Evolutionary conservation across 495 filamentous ascomycete species (phyloP).

Genomic region (Pseudotulostoma volvatum): DNA sequence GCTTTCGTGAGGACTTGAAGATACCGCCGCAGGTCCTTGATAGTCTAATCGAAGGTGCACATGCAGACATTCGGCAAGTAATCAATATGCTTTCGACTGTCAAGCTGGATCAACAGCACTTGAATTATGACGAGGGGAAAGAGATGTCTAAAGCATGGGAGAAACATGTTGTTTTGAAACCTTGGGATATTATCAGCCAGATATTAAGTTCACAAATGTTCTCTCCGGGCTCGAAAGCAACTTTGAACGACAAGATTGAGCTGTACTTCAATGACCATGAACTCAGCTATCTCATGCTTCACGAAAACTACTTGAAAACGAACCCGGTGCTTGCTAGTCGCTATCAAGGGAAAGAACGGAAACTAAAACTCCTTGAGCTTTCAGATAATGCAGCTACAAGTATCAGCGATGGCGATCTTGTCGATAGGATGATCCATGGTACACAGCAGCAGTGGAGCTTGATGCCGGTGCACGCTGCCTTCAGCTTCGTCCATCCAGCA

Average conservation of each 20-base stretch:
- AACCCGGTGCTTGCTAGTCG: constrained; percentile 45
- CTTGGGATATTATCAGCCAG: constrained; percentile 93
- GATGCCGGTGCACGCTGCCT: constrained; percentile 94
- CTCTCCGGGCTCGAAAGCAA: constrained; percentile 57
- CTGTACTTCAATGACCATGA: constrained; percentile 99
- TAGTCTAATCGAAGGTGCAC: constrained; percentile 82
- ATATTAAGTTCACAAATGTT: constrained; percentile 83
- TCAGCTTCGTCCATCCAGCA: constrained; percentile 87
- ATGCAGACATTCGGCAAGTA: constrained; percentile 91
- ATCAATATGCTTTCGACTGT: constrained; percentile 97
- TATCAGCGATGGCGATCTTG: constrained; percentile 92
- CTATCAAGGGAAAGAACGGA: constrained; percentile 46
- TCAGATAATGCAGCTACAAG: constrained; percentile 77
- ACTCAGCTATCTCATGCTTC: constrained; percentile 90
- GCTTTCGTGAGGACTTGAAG: constrained; percentile 77
- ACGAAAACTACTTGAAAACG: constrained; percentile 89
- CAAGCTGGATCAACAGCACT: constrained; percentile 62
- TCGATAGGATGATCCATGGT: constrained; percentile 96
- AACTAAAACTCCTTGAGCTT: constrained; percentile 67
- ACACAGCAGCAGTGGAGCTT: constrained; percentile 95
- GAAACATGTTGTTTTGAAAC: constrained; percentile 89
- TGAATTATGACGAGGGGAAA: constrained; percentile 72
- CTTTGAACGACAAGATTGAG: constrained; percentile 92
- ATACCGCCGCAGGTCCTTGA: constrained; percentile 79
- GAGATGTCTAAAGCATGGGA: constrained; percentile 96